Base-by-base conservation (phyloP, 2,329 filamentous ascomycete species). In the Xylaria sp. region DNA sequence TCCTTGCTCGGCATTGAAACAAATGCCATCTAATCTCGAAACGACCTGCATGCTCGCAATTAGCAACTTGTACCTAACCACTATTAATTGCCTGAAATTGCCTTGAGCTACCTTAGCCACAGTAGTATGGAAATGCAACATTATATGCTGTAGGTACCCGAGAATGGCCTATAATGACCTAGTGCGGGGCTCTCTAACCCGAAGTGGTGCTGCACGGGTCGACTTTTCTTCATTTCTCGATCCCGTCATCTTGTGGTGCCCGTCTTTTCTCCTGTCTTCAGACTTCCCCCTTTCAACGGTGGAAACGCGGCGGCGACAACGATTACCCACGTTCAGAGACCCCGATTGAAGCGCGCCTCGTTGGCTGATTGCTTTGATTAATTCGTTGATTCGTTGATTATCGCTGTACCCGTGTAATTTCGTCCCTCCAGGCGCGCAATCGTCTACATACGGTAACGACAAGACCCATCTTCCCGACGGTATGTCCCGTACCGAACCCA, bases 181-280 rank as follows among this genome's bases (percentile, higher is more conserved):
- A 62, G 63, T 60, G 63, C 59, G 43, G 66, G 62, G 52, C 34
- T 25, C n/a, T 43, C 63, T 66, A 68, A 60, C 66, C 30, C 34
- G 55, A 68, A 59, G 45, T 43, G n/a, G 66, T 20, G 50, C n/a
- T 56, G 48, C 43, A 61, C 65, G 15, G 43, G 56, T 65, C 52
- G 20, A 60, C 61, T 65, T 60, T 52, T 61, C 50, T 43, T 52
- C 30, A 28, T 50, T 53, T 45, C 28, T 52, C 48, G 18, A 46
- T 15, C 28, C 39, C 60, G 32, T 32, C 46, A 28, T 25, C 55
- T 32, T 45, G 39, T 53, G 28, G 8, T 45, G 39, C 52, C 53
- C 34, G 25, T 18, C 8, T 23, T 8, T 8, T 57, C 57, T 46
- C 59, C 45, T 52, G 50, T 55, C 30, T 30, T 36, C 50, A 23